Percentiles rank a stretch among this genome's conserved stretches.
These are phyloP conservation scores for Corylus heterophylla DNA, from an alignment of 306 rosid genomes.

Conservation along the genomic window DNA sequence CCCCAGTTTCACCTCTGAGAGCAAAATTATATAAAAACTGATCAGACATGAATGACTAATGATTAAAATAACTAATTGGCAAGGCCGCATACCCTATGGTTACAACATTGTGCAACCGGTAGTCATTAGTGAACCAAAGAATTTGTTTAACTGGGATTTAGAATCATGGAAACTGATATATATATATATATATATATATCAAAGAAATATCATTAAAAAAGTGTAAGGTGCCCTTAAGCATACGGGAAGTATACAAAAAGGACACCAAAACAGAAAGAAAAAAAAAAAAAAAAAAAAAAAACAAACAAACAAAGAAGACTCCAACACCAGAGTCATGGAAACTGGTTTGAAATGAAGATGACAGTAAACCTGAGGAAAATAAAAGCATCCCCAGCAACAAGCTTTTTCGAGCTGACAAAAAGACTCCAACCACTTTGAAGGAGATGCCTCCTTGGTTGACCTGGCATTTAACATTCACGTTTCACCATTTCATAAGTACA, in stretches of 20 bases:
- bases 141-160: neutral
- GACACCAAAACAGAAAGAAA: too few species aligned
- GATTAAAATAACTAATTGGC: neutral
- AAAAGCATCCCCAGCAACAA: constrained; percentile 69
- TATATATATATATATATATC: too few species aligned
- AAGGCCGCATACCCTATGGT: neutral
- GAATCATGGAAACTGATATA: neutral
- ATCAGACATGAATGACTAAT: neutral
- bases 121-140: neutral
- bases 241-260: too few species aligned
- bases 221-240: too few species aligned
- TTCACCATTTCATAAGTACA: neutral
- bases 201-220: too few species aligned
- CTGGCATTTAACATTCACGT: constrained; percentile 29
- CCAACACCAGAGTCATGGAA: too few species aligned
- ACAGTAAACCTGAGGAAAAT: constrained; percentile 47
- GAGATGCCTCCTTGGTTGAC: constrained; percentile 65
- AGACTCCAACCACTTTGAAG: constrained; percentile 73
- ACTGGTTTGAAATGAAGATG: neutral
- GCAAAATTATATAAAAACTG: neutral
- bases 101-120: neutral
- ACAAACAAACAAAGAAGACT: too few species aligned
- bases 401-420: constrained; percentile 60
- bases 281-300: too few species aligned
- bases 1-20: constrained; percentile 57